Conservation (phyloP, 495 filamentous ascomycete species). For the Hypoxylon subgilvum region DNA sequence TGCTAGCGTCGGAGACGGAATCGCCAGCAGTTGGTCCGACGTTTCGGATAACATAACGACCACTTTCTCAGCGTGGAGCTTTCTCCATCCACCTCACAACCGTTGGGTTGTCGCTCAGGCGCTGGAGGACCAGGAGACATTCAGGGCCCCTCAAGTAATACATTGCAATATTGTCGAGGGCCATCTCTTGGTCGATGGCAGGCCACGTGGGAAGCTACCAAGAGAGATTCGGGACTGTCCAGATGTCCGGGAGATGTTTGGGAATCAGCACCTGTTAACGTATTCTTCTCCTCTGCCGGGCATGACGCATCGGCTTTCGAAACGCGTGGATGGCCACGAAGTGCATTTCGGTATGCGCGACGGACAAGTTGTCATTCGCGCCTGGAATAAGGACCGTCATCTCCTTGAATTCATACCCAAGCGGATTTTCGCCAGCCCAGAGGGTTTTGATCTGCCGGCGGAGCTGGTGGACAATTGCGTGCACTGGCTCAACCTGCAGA, state of each 20-base stretch:
- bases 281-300: conserved; percentile 53
- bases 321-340: conserved; percentile 13
- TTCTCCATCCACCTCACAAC: conserved; percentile 38
- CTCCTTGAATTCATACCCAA: conserved; percentile 48
- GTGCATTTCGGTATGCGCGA: conserved; percentile 27
- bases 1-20: conserved; percentile 41
- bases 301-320: conserved; percentile 44
- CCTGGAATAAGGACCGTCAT: conserved; percentile 8
- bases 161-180: conserved; percentile 58
- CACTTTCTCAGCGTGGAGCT: conserved; percentile 19
- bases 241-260: conserved; percentile 55
- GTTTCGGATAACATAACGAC: background rate
- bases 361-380: conserved; percentile 47
- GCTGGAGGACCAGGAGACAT: background rate
- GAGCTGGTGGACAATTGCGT: conserved; percentile 54
- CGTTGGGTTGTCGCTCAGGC: conserved; percentile 42
- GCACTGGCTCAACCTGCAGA: conserved; percentile 65
- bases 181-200: conserved; percentile 55
- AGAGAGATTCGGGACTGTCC: conserved; percentile 45
- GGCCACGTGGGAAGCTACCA: conserved; percentile 51
- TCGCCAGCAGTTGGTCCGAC: conserved; percentile 23
- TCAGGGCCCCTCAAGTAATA: conserved; percentile 31
- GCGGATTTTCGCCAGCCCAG: conserved; percentile 35
- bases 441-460: conserved; percentile 55
- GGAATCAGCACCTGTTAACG: conserved; percentile 51